phyloP scores from a whole-genome alignment of 176 grass and related monocot genomes.

The Juncus inflexus region DNA sequence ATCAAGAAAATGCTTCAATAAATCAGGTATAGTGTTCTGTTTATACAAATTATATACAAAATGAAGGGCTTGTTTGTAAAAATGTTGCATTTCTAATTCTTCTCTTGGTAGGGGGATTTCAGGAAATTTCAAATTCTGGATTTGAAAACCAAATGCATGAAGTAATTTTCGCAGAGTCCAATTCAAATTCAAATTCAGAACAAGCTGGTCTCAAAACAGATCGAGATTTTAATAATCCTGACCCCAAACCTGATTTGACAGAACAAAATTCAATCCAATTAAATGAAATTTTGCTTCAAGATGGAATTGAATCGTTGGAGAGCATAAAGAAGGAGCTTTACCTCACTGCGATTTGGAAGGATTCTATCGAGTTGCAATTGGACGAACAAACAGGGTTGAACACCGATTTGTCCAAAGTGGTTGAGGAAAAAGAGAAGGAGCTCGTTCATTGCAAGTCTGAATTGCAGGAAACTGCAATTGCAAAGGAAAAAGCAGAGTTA shows the following conservation, averaged over 20 bases:
- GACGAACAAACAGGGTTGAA: conserved; percentile 41
- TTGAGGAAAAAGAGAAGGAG: conserved; percentile 34
- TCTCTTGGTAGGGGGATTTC: conserved; percentile 50
- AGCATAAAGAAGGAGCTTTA: conserved; percentile 57
- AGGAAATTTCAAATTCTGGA: conserved; percentile 48
- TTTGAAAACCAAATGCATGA: conserved; percentile 50
- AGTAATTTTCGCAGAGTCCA: not conserved
- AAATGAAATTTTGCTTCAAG: conserved; percentile 1
- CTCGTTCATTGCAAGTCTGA: conserved; percentile 57
- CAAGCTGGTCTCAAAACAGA: too few relatives aligned
- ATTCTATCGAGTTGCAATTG: conserved; percentile 70
- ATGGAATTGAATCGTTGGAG: conserved; percentile 37
- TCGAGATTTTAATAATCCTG: too few relatives aligned
- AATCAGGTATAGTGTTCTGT: conserved; percentile 20
- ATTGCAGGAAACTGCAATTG: conserved; percentile 32
- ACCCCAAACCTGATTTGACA: too few relatives aligned
- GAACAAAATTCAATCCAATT: conserved; percentile 19
- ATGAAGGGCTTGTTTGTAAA: conserved; percentile 30
- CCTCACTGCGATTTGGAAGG: conserved; percentile 42
- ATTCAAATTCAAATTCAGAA: too few relatives aligned
- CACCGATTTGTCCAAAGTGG: conserved; percentile 42
- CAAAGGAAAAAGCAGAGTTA: conserved; percentile 52
- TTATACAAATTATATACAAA: conserved; percentile 8
- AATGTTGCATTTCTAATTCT: conserved; percentile 33
- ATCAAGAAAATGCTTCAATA: conserved; percentile 15